Conservation (phyloP, 768 basidiomycete genomes). For the Termitomyces sp. region DNA sequence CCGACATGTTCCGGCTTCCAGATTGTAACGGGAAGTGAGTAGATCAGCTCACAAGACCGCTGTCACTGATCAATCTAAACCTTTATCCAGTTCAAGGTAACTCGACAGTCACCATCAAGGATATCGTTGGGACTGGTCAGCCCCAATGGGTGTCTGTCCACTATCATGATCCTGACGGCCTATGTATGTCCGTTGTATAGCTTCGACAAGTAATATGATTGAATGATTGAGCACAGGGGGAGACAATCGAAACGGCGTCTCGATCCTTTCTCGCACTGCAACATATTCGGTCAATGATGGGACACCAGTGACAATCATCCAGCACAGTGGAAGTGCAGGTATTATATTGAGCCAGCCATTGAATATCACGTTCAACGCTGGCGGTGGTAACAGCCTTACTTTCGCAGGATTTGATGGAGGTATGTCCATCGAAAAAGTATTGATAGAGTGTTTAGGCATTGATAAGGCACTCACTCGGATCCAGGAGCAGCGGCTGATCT, state of each 20-base stretch:
- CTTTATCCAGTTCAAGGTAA: constrained; percentile 15
- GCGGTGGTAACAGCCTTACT: constrained; percentile 18
- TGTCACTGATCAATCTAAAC: background rate
- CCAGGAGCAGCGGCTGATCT: constrained; percentile 19
- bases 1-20: constrained; percentile 19
- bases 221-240: constrained; percentile 16
- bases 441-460: background rate
- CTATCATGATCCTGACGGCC: constrained; percentile 23
- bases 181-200: constrained; percentile 16
- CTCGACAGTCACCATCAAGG: constrained; percentile 21
- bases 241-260: constrained; percentile 17
- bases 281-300: constrained; percentile 22
- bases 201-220: background rate
- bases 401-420: constrained; percentile 22
- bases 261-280: constrained; percentile 23
- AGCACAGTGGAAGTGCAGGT: constrained; percentile 20
- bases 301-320: constrained; percentile 17
- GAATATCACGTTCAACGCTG: constrained; percentile 22
- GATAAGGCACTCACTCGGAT: constrained; percentile 3
- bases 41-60: background rate
- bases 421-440: constrained; percentile 6
- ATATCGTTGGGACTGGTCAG: constrained; percentile 25
- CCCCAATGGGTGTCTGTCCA: constrained; percentile 30
- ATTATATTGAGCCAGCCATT: constrained; percentile 23
- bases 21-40: constrained; percentile 20